Base-by-base conservation (phyloP, 2,329 filamentous ascomycete species). In the Fusarium sp. region DNA sequence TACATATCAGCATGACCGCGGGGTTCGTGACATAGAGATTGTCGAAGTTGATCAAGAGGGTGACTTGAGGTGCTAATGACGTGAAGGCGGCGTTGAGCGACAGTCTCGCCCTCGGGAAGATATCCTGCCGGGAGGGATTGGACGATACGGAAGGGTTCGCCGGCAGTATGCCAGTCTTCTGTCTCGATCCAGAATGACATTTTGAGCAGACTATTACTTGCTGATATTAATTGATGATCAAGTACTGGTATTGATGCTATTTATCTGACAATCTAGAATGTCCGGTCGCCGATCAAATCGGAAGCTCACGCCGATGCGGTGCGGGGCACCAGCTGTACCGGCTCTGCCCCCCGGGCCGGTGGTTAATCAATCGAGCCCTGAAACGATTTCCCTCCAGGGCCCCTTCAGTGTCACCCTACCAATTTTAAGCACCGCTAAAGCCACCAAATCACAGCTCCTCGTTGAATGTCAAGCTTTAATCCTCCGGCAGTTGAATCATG, bases 91-190 rank as follows among this genome's bases (percentile, higher is more conserved):
- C 68, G 55, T 20, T 76, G 62, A 5, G 57, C 44, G 18, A 76
- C 64, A 17, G 70, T 72, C 32, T 42, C 5, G 4, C 17, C 61
- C 0, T 51, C 20, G 8, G 73, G 70, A 1, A 75, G 50, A 18
- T 66, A 17, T 3, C 26, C 55, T 7, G 12, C 1, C 0, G 77
- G 76, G 2, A 77, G 66, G 3, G 51, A 63, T 34, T 70, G 24
- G 26, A 79, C 41, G 24, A 79, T 72, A 9, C 76, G 77, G 32
- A 79, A 79, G 6, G 77, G 76, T 36, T 79, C 77, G 15, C 77
- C 77, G 20, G 77, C 77, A 1, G 77, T 75, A 47, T 79, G 76
- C 76, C 77, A 79, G 38, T 79, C 76, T 54, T 79, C 76, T 1
- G 77, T 66, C 2, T 73, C 63, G 6, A 79, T 63, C 77, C 77